phyloP scores from a whole-genome alignment of 2,329 filamentous ascomycete genomes.

The Clarireedia hainanense region DNA sequence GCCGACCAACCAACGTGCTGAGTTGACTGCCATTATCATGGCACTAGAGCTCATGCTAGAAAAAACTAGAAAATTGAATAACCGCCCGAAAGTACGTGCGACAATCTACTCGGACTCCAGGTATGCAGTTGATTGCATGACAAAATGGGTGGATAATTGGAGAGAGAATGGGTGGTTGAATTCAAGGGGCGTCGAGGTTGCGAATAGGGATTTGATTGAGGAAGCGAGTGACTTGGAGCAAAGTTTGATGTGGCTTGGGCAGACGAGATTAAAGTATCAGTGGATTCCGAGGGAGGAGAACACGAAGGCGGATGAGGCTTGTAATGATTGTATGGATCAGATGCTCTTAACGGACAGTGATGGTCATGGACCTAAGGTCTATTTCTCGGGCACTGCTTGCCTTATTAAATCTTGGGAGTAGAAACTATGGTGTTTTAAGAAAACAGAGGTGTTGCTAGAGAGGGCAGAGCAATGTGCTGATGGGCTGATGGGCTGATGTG shows the following conservation, averaged over 20 bases:
- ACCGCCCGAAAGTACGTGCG: conserved; percentile 19
- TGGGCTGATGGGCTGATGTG: too few species aligned
- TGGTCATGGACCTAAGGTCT: too few species aligned
- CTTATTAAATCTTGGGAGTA: too few species aligned
- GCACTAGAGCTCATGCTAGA: conserved; percentile 40
- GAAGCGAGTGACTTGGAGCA: conserved; percentile 24
- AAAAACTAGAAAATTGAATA: conserved; percentile 16
- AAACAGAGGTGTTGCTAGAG: too few species aligned
- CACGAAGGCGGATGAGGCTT: conserved; percentile 25
- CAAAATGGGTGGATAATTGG: conserved; percentile 30
- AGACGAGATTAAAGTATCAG: conserved; percentile 22
- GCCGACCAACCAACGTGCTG: conserved; percentile 32
- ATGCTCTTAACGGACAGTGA: not conserved
- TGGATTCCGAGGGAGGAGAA: conserved; percentile 32
- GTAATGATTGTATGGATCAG: conserved; percentile 28
- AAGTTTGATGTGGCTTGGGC: conserved; percentile 22
- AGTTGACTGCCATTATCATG: conserved; percentile 35
- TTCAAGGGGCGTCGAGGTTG: conserved; percentile 24
- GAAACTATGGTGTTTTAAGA: too few species aligned
- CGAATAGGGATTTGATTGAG: conserved; percentile 32
- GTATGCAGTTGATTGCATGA: conserved; percentile 32
- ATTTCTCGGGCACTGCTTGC: too few species aligned
- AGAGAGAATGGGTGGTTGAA: conserved; percentile 29
- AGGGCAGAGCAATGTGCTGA: too few species aligned
- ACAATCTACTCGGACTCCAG: conserved; percentile 31